Evolutionary conservation across 169 alveolate genomes (phyloP).

Genomic region (Theileria equi): DNA sequence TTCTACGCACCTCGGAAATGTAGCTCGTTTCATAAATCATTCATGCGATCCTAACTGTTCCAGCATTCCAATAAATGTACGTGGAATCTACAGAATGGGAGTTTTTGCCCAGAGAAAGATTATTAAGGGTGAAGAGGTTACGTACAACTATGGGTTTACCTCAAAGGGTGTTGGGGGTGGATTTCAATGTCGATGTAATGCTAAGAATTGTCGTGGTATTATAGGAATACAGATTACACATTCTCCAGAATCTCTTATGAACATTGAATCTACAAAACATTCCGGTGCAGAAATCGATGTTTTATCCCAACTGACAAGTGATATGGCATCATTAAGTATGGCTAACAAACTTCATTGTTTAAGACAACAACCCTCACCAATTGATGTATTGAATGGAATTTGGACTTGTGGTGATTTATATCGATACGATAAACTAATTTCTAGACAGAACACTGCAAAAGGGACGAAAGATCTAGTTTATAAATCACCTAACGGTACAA

Average conservation of each 20-base stretch:
- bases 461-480: background rate
- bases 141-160: constrained; percentile 88
- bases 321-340: constrained; percentile 15
- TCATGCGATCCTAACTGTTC: constrained; percentile 97
- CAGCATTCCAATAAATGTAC: constrained; percentile 91
- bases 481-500: background rate
- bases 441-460: background rate
- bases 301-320: constrained; percentile 41
- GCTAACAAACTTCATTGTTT: constrained; percentile 9
- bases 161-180: constrained; percentile 64
- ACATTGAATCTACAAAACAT: constrained; percentile 19
- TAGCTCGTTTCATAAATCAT: constrained; percentile 95
- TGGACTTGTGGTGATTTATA: constrained; percentile 59
- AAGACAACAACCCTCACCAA: constrained; percentile 59
- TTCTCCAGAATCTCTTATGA: constrained; percentile 37
- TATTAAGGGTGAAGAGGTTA: constrained; percentile 91
- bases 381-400: constrained; percentile 56
- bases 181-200: constrained; percentile 54
- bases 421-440: constrained; percentile 36
- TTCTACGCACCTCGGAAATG: constrained; percentile 92
- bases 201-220: constrained; percentile 58
- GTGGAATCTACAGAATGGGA: constrained; percentile 93
- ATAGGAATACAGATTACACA: constrained; percentile 41
- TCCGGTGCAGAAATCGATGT: constrained; percentile 41
- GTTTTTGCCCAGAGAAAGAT: constrained; percentile 91